These are phyloP conservation scores for Colletotrichum ledebouriae DNA, from an alignment of 2,329 filamentous ascomycete species.

Conservation along the genomic window DNA sequence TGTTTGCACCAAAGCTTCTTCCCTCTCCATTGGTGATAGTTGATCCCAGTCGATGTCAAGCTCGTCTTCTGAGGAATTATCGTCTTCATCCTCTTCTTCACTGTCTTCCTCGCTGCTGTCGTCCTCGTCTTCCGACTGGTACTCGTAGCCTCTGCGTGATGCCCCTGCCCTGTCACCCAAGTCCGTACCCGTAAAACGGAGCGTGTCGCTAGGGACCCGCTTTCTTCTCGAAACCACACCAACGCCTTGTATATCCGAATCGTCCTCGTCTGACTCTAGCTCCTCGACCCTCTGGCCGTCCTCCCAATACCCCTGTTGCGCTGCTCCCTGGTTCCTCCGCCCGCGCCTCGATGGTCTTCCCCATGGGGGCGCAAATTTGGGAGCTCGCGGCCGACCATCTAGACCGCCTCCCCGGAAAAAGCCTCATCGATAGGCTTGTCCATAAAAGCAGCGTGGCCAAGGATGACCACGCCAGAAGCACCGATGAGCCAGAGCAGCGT, in stretches of 20 bases:
- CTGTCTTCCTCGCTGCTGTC: conserved; percentile 53
- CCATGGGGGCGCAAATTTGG: conserved; percentile 92
- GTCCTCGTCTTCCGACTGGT: conserved; percentile 54
- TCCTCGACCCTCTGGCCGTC: conserved; percentile 71
- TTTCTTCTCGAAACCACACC: conserved; percentile 61
- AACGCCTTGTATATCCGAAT: conserved; percentile 68
- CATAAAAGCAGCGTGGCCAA: conserved; percentile 95
- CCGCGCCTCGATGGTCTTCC: conserved; percentile 98
- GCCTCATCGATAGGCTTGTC: conserved; percentile 99
- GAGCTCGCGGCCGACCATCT: conserved; percentile 99
- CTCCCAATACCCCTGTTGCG: conserved; percentile 56
- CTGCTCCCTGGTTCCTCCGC: conserved; percentile 70
- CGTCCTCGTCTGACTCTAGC: conserved; percentile 71
- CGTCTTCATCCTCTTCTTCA: conserved; percentile 54
- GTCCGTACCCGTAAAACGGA: conserved; percentile 72
- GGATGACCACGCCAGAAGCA: conserved; percentile 91
- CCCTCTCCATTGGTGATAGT: conserved; percentile 72
- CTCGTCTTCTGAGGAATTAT: conserved; percentile 51
- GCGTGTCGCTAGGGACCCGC: conserved; percentile 70
- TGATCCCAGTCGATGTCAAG: conserved; percentile 63
- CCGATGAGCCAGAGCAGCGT: conserved; percentile 96
- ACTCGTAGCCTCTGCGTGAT: conserved; percentile 54
- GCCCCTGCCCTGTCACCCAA: conserved; percentile 59
- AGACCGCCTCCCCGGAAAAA: conserved; percentile 99
- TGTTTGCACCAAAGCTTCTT: conserved; percentile 81